Evolutionary conservation across 2,329 filamentous ascomycete species (phyloP), one percentile per base, ranked within the genome.

Genomic region (Phaeoacremonium minimum): DNA sequence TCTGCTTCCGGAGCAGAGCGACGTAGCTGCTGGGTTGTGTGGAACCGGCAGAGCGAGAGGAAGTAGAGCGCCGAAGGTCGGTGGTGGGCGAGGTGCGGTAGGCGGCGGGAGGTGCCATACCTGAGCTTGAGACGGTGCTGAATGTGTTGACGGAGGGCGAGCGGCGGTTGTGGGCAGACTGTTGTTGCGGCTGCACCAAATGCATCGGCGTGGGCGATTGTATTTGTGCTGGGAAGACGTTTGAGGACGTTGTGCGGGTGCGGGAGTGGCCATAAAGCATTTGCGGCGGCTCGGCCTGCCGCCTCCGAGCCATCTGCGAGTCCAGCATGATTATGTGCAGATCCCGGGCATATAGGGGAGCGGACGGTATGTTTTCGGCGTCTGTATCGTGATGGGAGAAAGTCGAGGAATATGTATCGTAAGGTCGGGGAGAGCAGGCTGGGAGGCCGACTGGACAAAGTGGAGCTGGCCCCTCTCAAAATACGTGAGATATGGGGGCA

Each of bases 1-100:
- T 97, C 64, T 98, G 93, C 59, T 90, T 91, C 44, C 93, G 81
- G 66, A 98, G 83, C n/a, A 96, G 74, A 22, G 93, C 90, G 35
- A 98, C 93, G 61, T 98, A 98, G 46, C 88, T 83, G n/a, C 74
- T 74, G 2, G 84, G 66, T 43, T 77, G 75, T 13, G 69, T 69
- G 37, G 67, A 69, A 15, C 60, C 68, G 44, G 74, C 77, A 15
- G 87, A 94, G 50, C 87, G 81, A 35, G 85, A 85, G 4, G 88
- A 95, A 18, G 82, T 87, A 18, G 87, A 94, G 47, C 89, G 80
- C 42, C 85, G 82, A 33, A 83, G 64, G 59, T 83, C 77, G 56
- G 55, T 68, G 33, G 56, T 71, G 46, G 71, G 67, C 41, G 79
- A 71, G 41, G 66, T 74, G 47, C 74, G 72, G 57, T 75, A 77